These are phyloP conservation scores for Talaromyces rugulosus DNA, from an alignment of 2,329 filamentous ascomycete species.

Conservation along the genomic window DNA sequence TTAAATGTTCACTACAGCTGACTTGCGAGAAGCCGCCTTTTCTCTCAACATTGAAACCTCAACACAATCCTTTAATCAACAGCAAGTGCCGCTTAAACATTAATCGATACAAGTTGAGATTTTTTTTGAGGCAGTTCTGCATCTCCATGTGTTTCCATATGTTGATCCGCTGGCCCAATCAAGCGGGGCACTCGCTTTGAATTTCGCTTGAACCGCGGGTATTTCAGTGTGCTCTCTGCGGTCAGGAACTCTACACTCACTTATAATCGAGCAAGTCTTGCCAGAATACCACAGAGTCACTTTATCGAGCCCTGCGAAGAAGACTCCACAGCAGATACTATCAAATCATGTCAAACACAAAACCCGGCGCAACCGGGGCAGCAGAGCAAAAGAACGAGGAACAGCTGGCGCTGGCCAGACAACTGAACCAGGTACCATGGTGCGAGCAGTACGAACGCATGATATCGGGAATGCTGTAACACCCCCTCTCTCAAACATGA, in stretches of 20 bases:
- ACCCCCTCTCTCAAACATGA: background rate
- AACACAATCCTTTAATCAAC: background rate
- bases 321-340: background rate
- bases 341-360: background rate
- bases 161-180: background rate
- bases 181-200: background rate
- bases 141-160: background rate
- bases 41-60: background rate
- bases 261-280: background rate
- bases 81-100: background rate
- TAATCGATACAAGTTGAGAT: background rate
- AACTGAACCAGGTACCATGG: slow-evolving; percentile 17
- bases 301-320: background rate
- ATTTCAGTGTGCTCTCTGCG: background rate
- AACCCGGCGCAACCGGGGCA: slow-evolving; percentile 1
- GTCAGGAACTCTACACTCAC: background rate
- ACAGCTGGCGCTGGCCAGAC: slow-evolving; percentile 12
- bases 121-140: background rate
- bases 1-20: background rate
- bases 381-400: slow-evolving; percentile 9
- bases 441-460: slow-evolving; percentile 24
- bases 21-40: background rate
- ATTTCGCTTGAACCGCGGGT: background rate
- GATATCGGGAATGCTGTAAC: slow-evolving; percentile 23
- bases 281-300: background rate